Base-by-base conservation (phyloP, 2,329 filamentous ascomycete genomes). In the Ophiostoma montium region DNA sequence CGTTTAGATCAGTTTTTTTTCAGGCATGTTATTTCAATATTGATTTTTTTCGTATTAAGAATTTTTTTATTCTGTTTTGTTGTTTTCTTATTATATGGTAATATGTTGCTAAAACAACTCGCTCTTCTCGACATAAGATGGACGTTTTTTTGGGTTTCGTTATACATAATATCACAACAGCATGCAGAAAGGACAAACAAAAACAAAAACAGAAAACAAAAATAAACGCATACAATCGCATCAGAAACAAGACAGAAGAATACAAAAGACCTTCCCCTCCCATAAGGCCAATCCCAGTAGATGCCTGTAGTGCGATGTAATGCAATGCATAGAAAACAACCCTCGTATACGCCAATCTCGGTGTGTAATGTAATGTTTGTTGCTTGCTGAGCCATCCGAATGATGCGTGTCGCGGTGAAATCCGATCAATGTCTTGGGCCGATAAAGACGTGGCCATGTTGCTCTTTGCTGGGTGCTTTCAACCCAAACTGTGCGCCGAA, bases 91-190 rank as follows among this genome's bases (percentile, higher is more conserved):
- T 35, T 16, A 35, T 16, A 35, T 16, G 39, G 16, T 23, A 31
- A 10, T 18, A 41, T 27, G 13, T 13, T 13, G 30, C 30, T 6
- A n/a, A 9, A 15, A 16, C 2, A 10, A 30, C 3, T 42, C 15
- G 21, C 16, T 18, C 15, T 33, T 35, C 35, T 46, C 35, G 8
- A 13, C 46, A 36, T 45, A 30, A 12, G 3, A 32, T 47, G 15
- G 27, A 47, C 23, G 38, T 36, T 42, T 42, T 42, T 42, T 42
- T 42, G 39, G 39, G 39, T 42, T 42, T 42, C 39, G 39, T 42
- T 30, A 42, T 42, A 27, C 39, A 42, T 42, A 23, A 42, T 42
- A 27, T 27, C 23, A 27, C 23, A 27, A 27, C 23, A 27, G 12
- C 6, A 41, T 23, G 19, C 13, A 32, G 38, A 31, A 5, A 49